A percentile compares a stretch with the other conserved stretches of the same genome.
Evolutionary conservation across 805 yeast genomes (phyloP).

Genomic region (Osmozyma mogii): DNA sequence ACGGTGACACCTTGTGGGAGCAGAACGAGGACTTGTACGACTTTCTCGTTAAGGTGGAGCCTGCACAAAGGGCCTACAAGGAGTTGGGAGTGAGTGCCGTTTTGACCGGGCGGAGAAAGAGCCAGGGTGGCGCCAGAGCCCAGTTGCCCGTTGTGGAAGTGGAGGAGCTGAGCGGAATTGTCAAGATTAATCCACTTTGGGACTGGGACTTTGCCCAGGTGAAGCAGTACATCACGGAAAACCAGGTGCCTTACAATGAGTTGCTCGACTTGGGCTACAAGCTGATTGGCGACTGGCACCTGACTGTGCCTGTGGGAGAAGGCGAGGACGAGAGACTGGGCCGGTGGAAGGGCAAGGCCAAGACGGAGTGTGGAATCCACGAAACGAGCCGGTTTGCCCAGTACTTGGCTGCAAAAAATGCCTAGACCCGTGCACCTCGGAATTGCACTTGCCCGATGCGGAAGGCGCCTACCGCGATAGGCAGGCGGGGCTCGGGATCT

Average conservation of each 20-base stretch:
- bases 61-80: constrained; percentile 75
- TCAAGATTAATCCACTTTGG: constrained; percentile 85
- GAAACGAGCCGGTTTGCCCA: constrained; percentile 68
- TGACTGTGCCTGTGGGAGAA: constrained; percentile 79
- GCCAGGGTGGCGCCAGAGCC: constrained; percentile 84
- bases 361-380: constrained; percentile 95
- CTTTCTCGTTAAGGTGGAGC: constrained; percentile 85
- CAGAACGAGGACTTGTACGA: constrained; percentile 75
- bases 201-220: constrained; percentile 76
- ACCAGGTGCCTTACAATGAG: constrained; percentile 80
- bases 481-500: no score
- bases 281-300: constrained; percentile 93
- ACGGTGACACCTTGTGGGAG: constrained; percentile 83
- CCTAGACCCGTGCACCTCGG: no score
- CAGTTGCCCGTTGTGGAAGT: constrained; percentile 67
- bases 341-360: constrained; percentile 87
- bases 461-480: no score
- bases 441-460: no score
- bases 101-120: constrained; percentile 82
- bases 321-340: constrained; percentile 98
- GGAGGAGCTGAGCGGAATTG: constrained; percentile 58
- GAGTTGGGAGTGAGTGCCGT: constrained; percentile 74
- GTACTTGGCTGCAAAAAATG: constrained; percentile 35
- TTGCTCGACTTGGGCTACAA: constrained; percentile 80
- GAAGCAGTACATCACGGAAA: constrained; percentile 53